phyloP scores from a whole-genome alignment of 495 filamentous ascomycete species.

The Penicillium fimorum region DNA sequence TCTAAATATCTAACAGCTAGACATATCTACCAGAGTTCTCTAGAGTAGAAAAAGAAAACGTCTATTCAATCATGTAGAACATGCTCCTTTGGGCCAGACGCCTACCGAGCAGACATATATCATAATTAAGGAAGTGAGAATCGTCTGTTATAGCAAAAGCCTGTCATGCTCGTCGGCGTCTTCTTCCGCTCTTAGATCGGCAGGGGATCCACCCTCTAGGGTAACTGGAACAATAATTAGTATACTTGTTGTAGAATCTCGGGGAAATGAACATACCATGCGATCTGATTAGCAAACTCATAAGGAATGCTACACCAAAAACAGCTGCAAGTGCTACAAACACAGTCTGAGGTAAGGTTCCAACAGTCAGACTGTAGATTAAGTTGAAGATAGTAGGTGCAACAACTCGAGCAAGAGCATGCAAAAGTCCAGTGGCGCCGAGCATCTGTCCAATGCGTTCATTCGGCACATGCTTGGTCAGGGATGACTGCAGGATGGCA shows the following conservation, averaged over 20 bases:
- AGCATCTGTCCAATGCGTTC: conserved; percentile 80
- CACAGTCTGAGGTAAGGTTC: conserved; percentile 72
- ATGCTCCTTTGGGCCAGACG: background rate
- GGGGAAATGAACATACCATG: conserved; percentile 56
- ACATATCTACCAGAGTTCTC: background rate
- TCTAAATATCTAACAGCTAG: background rate
- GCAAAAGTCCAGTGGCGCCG: conserved; percentile 81
- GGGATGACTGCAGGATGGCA: conserved; percentile 74
- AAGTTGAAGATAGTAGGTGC: conserved; percentile 79
- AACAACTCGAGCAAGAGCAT: conserved; percentile 75
- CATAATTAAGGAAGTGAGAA: background rate
- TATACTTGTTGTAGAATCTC: background rate
- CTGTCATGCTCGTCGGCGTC: conserved; percentile 20
- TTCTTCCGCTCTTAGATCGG: conserved; percentile 20
- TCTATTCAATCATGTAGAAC: background rate
- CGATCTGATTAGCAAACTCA: conserved; percentile 68
- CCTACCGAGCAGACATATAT: background rate
- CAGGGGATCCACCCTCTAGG: conserved; percentile 13
- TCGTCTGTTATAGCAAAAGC: conserved; percentile 12
- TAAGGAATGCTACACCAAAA: conserved; percentile 64
- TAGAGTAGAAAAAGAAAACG: background rate
- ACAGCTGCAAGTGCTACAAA: conserved; percentile 69
- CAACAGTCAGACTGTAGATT: conserved; percentile 79
- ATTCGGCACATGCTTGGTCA: conserved; percentile 87
- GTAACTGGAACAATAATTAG: conserved; percentile 21